Base-by-base conservation (phyloP, 108 stramenopile genomes). In the Nitzschia palea region DNA sequence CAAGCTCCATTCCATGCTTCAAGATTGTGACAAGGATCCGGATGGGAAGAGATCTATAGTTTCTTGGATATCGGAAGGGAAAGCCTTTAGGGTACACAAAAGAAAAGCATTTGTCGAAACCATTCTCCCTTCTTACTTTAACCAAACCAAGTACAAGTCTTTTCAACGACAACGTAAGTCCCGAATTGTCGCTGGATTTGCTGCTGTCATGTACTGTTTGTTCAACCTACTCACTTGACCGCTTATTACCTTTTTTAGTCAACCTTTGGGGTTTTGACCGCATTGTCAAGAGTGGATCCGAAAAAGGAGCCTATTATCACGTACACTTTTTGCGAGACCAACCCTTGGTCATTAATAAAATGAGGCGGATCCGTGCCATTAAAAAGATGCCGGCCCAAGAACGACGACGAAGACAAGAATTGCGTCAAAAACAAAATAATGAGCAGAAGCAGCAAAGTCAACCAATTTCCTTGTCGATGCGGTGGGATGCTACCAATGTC, bases 51-150 rank as follows among this genome's bases (percentile, higher is more conserved):
- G 55, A 1, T 22, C 14, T 33, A 76, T 79, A 44, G 47, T 77
- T 17, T 79, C 78, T n/a, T 79, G 81, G 78, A 64, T 70, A 26
- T 74, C 83, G 26, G 76, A 81, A 51, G 83, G 83, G 17, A 60
- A 66, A 18, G 58, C 64, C 14, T 86, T 86, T 36, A 36, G 52
- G 2, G 55, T 86, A 32, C 77, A 73, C 55, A 73, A 80, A 27
- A 71, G 71, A 10, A 66, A 79, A 34, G 71, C 65, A 25, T 85
- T 87, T 45, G 76, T 62, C 6, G 48, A 68, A 9, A 43, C 70
- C 8, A 55, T 91, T 50, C 77, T 94, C 85, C 84, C 82, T 9
- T 33, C 65, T 4, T 86, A 90, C 71, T 96, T 96, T 69, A 81
- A 79, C 33, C 89, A 87, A 50, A 83, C 86, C 50, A 87, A 86